Percentiles rank a stretch among this genome's conserved stretches.
Evolutionary conservation across 2,329 filamentous ascomycete species (phyloP).

Genomic region (Alternaria triticina): DNA sequence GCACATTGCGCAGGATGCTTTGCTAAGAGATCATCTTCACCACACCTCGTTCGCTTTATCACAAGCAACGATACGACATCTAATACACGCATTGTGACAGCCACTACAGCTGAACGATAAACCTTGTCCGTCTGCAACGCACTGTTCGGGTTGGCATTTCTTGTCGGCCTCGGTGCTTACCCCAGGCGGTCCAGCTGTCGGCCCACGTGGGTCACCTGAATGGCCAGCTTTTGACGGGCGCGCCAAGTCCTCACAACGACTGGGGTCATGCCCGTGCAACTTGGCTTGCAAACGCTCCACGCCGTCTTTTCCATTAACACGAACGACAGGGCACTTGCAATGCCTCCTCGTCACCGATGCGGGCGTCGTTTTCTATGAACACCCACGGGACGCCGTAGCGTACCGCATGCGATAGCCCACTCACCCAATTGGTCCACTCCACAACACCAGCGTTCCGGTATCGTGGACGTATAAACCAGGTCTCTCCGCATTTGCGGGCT

Average conservation of each 20-base stretch:
- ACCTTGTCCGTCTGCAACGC: conserved; percentile 1
- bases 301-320: conserved; percentile 23
- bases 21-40: not conserved
- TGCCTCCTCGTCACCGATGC: conserved; percentile 31
- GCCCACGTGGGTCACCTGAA: conserved; percentile 19
- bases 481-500: conserved; percentile 25
- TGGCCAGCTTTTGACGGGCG: conserved; percentile 22
- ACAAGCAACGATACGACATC: not conserved
- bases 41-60: not conserved
- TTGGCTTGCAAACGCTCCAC: conserved; percentile 26
- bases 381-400: conserved; percentile 22
- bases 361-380: conserved; percentile 24
- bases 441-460: conserved; percentile 18
- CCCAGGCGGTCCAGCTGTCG: conserved; percentile 16
- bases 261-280: conserved; percentile 24
- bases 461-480: conserved; percentile 30
- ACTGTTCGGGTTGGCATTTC: conserved; percentile 8
- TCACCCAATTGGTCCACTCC: conserved; percentile 22
- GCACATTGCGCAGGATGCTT: not conserved
- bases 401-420: conserved; percentile 24
- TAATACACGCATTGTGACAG: not conserved
- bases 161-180: conserved; percentile 5
- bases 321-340: conserved; percentile 22
- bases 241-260: conserved; percentile 24
- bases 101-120: not conserved